A percentile compares a stretch with the other conserved stretches of the same genome.
Conservation (phyloP, 2,329 filamentous ascomycete genomes). For the Claviceps sp. region DNA sequence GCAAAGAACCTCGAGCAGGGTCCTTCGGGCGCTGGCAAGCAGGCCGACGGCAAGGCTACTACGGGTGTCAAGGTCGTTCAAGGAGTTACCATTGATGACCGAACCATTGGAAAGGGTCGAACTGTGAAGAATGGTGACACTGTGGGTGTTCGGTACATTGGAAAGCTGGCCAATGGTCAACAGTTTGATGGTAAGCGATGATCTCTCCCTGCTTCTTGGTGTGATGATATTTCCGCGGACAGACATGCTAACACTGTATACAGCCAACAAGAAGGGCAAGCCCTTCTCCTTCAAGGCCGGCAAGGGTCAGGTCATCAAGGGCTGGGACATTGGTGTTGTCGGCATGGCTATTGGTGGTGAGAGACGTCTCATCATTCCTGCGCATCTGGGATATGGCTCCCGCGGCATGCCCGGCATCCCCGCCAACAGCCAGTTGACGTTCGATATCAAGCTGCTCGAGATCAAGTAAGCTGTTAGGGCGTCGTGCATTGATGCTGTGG, state of each 20-base stretch:
- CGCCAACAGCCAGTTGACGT: conserved; percentile 77
- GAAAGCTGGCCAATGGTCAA: conserved; percentile 89
- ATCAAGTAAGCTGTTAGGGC: conserved; percentile 50
- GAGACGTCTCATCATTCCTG: conserved; percentile 80
- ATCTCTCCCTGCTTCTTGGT: not conserved
- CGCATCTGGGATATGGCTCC: conserved; percentile 79
- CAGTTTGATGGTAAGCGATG: conserved; percentile 71
- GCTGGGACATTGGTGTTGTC: conserved; percentile 88
- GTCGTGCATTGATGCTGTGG: not conserved
- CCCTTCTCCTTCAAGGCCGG: conserved; percentile 95
- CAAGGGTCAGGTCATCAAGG: conserved; percentile 92
- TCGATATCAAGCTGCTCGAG: conserved; percentile 78
- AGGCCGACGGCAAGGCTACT: conserved; percentile 27
- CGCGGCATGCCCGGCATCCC: conserved; percentile 75
- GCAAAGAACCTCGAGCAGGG: conserved; percentile 98
- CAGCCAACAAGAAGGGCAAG: conserved; percentile 97
- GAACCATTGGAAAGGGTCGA: conserved; percentile 76
- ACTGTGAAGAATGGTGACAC: conserved; percentile 81
- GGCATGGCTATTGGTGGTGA: conserved; percentile 93
- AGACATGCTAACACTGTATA: not conserved
- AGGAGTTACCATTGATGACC: conserved; percentile 89
- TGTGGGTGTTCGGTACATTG: conserved; percentile 93
- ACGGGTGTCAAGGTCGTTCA: conserved; percentile 66
- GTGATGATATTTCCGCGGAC: not conserved
- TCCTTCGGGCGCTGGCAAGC: conserved; percentile 58